Conservation (phyloP, 768 basidiomycete species). For the Suillus spraguei region DNA sequence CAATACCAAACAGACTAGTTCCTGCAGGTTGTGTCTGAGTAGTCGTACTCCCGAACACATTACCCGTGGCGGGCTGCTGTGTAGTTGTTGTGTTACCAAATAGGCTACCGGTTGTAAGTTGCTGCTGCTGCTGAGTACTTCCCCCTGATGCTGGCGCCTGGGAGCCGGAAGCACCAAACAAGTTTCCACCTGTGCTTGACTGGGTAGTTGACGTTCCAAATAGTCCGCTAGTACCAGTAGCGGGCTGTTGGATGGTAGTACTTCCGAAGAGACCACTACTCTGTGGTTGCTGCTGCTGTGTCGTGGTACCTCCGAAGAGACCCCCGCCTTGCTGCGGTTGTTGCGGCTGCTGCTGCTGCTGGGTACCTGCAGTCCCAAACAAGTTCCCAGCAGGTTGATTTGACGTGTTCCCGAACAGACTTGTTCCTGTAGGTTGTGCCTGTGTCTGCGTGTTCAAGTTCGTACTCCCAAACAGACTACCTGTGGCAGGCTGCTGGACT, state of each 20-base stretch:
- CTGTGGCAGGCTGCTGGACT: conserved; percentile 22
- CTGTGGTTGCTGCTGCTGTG: conserved; percentile 21
- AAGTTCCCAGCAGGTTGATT: conserved; percentile 17
- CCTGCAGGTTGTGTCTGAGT: conserved; percentile 14
- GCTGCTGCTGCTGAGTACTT: conserved; percentile 7
- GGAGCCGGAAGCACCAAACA: conserved; percentile 22
- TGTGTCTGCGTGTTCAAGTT: background rate
- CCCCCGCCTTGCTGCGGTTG: conserved; percentile 16
- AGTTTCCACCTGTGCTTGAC: conserved; percentile 12
- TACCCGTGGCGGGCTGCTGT: conserved; percentile 20
- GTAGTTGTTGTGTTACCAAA: conserved; percentile 19
- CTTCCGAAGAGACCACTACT: conserved; percentile 28
- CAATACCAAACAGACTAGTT: conserved; percentile 19
- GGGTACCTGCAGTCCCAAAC: conserved; percentile 20
- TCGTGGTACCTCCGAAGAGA: conserved; percentile 18
- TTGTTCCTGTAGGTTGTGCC: conserved; percentile 14
- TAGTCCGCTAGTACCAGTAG: conserved; percentile 18
- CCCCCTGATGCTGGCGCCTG: conserved; percentile 24
- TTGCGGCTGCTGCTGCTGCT: conserved; percentile 17
- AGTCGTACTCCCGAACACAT: conserved; percentile 20
- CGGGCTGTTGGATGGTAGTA: conserved; percentile 18
- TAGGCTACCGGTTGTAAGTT: conserved; percentile 19
- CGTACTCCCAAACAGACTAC: conserved; percentile 22
- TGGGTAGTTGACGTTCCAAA: conserved; percentile 19
- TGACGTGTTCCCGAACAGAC: conserved; percentile 25